A percentile compares a stretch with the other conserved stretches of the same genome.
Evolutionary conservation across 805 yeast genomes (phyloP).

Genomic region (Teunomyces lycoperdinae): DNA sequence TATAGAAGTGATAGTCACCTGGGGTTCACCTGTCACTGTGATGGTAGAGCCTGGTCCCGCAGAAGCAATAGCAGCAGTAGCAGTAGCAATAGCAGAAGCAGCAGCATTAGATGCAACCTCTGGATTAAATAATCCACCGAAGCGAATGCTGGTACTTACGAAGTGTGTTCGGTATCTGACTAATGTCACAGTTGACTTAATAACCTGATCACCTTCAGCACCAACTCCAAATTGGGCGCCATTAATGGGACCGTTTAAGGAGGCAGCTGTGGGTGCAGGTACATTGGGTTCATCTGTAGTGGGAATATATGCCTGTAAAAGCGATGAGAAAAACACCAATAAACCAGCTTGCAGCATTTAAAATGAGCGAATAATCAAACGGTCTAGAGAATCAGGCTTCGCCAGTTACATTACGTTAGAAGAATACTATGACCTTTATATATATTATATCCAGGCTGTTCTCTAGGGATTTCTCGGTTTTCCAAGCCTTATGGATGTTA

Average conservation of each 20-base stretch:
- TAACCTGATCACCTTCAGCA: background rate
- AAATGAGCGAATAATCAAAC: background rate
- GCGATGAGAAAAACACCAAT: background rate
- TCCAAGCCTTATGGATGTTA: background rate
- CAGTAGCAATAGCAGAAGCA: background rate
- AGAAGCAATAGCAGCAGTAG: background rate
- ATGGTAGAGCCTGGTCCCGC: too few species aligned
- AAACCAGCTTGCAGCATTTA: slow-evolving; percentile 1
- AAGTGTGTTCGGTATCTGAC: background rate
- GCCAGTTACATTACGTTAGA: background rate
- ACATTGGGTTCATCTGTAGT: background rate
- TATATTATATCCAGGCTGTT: background rate
- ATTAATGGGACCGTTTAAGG: background rate
- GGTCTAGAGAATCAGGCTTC: background rate
- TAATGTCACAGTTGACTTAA: background rate
- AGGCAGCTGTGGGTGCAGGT: background rate
- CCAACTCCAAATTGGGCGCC: background rate
- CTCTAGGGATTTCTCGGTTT: background rate
- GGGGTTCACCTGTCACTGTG: too few species aligned
- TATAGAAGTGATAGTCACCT: too few species aligned
- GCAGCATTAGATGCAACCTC: background rate
- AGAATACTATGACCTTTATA: background rate
- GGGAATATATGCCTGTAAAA: background rate
- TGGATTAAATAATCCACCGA: background rate
- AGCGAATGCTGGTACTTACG: background rate